Conservation (phyloP, 331 rosid genomes). For the Spiraea crenata region DNA sequence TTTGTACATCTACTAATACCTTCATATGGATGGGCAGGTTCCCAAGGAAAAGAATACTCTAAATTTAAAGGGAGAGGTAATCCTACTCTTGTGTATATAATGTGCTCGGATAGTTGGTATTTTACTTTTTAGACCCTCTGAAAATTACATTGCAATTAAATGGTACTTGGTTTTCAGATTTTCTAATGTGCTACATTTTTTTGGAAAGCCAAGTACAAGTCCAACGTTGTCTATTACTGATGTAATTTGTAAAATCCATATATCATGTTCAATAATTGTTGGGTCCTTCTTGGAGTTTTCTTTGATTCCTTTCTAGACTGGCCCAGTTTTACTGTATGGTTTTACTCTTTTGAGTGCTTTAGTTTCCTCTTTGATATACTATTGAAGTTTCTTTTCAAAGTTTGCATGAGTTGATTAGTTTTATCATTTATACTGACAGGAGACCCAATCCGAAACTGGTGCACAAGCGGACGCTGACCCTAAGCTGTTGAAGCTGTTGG, state of each 20-base stretch:
- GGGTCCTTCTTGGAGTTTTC: too few relatives aligned
- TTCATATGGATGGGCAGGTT: slow-evolving; percentile 44
- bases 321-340: neutral
- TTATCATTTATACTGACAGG: slow-evolving; percentile 7
- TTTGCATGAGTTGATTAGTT: neutral
- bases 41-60: slow-evolving; percentile 22
- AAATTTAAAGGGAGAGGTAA: slow-evolving; percentile 36
- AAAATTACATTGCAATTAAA: neutral
- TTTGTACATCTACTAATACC: slow-evolving; percentile 20
- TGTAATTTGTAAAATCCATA: neutral
- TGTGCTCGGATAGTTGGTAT: slow-evolving; percentile 5
- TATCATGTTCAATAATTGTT: too few relatives aligned
- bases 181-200: neutral
- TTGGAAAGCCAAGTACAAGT: neutral
- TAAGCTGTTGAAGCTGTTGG: slow-evolving; percentile 77
- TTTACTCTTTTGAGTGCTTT: neutral
- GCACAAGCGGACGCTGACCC: slow-evolving; percentile 51
- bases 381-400: neutral
- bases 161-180: neutral
- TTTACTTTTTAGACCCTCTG: neutral
- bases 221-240: neutral
- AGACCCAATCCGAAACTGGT: slow-evolving; percentile 10
- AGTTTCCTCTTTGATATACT: neutral
- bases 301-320: neutral
- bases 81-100: slow-evolving; percentile 1